Base-by-base conservation (phyloP, 208 protist species). In the Trypanosoma brucei region DNA sequence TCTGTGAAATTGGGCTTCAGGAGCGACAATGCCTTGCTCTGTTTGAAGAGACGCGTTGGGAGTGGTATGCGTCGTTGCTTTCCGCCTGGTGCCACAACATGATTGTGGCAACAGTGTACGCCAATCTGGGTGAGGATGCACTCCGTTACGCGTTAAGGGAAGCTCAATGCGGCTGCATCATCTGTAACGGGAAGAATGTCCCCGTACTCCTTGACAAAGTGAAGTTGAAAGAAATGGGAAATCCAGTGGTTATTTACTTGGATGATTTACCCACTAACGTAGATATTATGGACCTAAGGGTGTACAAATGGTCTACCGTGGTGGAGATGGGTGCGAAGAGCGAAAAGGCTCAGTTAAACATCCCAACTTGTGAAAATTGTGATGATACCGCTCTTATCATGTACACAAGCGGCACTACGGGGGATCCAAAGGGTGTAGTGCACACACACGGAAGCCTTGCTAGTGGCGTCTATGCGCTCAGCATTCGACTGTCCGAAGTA, bases 381-480 rank as follows among this genome's bases (percentile, higher is more conserved):
- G 76, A 91, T 54, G 76, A 90, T 35, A 65, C 65, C 6, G 83
- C 83, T 30, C 76, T 91, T 45, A 85, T 94, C 71, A 94, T 93
- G 92, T 96, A 96, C 71, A 96, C 92, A 34, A 92, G 84, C 60
- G 92, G 92, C 53, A 93, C 92, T 8, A 96, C 89, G 1, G 88
- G 88, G 45, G 88, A 85, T 59, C 92, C 92, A 38, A 96, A 95
- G 70, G 92, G 89, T 42, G 88, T 94, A 30, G 77, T 89, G 53
- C 79, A 94, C 75, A 87, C 73, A 8, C 84, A 96, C 64, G 85
- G 76, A 39, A 87, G 77, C 51, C 62, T 95, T n/a, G 73, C 78
- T 64, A 67, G 62, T 39, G 81, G 79, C 30, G 69, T 86, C n/a
- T 64, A 63, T 67, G 81, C 78, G 22, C 72, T 83, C 49, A 49